Evolutionary conservation across 805 yeast genomes (phyloP), one percentile per base, ranked within the genome.

Genomic region (Schwanniomyces polymorphus): DNA sequence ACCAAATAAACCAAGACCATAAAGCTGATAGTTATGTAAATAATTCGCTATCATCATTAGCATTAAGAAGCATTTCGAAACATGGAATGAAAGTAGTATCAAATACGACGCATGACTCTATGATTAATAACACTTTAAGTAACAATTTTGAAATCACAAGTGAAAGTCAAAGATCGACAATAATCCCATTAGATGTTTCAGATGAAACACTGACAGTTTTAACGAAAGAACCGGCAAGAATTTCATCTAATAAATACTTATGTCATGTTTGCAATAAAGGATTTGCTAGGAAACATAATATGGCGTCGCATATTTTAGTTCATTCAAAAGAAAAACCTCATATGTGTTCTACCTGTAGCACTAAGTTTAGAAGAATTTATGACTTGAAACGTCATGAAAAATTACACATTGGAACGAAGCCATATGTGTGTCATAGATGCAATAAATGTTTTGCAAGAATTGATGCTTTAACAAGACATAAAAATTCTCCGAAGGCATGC

Each of bases 361-460:
- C 79, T 41, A 78, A 74, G 52, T 88, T 88, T 63, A 75, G 94
- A 49, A 73, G 95, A 41, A 76, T 81, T 27, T 91, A 87, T 61
- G 95, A 88, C 61, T 71, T 88, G 57, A 86, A 82, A 57, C 75
- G 96, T 44, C 96, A 88, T 58, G 80, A 79, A 47, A 85, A 85
- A 63, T 72, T 85, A 29, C 96, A 88, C 59, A 79, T 90, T 0
- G 92, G 92, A 18, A 89, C 82, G 53, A 83, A 79, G 60, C 91
- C 92, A 1, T 83, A 68, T 59, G 65, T 60, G 37, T 88, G 95
- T 61, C 67, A 66, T 16, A 69, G 70, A 41, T 88, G 95, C 66
- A 78, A 78, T 12, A 74, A 86, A 40, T 67, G 74, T 37, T 88
- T 88, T 65, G 88, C 92, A 1, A 68, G 96, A 28, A 82, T 84